Evolutionary conservation across 192 early-diverging fungal species (phyloP).

Genomic region (Allomyces macrogynus): DNA sequence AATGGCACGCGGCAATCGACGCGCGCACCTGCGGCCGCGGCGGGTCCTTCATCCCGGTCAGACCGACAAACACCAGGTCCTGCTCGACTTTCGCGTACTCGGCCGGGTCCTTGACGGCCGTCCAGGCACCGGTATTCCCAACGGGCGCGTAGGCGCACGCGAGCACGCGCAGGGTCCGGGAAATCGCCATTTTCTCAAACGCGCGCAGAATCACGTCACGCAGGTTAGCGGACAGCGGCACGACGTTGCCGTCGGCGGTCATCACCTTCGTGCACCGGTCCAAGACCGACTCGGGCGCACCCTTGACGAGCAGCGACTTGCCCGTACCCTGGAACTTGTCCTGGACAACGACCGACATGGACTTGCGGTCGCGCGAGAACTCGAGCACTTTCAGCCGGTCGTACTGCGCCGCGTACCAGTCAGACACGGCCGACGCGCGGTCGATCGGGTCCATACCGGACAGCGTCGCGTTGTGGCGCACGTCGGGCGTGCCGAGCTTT

Average conservation of each 20-base stretch:
- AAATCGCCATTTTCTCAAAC: slow-evolving; percentile 51
- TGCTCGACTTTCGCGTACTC: slow-evolving; percentile 55
- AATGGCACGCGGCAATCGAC: slow-evolving; percentile 66
- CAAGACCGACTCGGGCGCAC: slow-evolving; percentile 80
- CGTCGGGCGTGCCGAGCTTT: slow-evolving; percentile 66
- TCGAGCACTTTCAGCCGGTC: slow-evolving; percentile 55
- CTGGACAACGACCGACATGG: slow-evolving; percentile 77
- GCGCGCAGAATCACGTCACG: slow-evolving; percentile 39
- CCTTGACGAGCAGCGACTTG: slow-evolving; percentile 63
- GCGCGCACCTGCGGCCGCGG: slow-evolving; percentile 75
- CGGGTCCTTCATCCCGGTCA: slow-evolving; percentile 94
- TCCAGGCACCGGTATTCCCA: slow-evolving; percentile 19
- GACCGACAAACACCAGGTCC: slow-evolving; percentile 80
- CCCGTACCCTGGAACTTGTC: not conserved
- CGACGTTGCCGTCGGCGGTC: slow-evolving; percentile 12
- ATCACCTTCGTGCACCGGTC: slow-evolving; percentile 51
- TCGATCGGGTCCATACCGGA: slow-evolving; percentile 21
- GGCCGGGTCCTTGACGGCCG: slow-evolving; percentile 31
- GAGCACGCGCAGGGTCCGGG: slow-evolving; percentile 65
- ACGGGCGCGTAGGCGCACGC: slow-evolving; percentile 72
- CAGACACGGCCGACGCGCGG: slow-evolving; percentile 48
- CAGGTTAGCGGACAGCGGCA: slow-evolving; percentile 43
- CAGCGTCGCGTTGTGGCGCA: slow-evolving; percentile 38
- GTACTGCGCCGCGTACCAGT: slow-evolving; percentile 40
- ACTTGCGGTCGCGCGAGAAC: slow-evolving; percentile 93